Evolutionary conservation across 768 basidiomycete genomes (phyloP), one percentile per base, ranked within the genome.

Genomic region (Mrakia blollopis): DNA sequence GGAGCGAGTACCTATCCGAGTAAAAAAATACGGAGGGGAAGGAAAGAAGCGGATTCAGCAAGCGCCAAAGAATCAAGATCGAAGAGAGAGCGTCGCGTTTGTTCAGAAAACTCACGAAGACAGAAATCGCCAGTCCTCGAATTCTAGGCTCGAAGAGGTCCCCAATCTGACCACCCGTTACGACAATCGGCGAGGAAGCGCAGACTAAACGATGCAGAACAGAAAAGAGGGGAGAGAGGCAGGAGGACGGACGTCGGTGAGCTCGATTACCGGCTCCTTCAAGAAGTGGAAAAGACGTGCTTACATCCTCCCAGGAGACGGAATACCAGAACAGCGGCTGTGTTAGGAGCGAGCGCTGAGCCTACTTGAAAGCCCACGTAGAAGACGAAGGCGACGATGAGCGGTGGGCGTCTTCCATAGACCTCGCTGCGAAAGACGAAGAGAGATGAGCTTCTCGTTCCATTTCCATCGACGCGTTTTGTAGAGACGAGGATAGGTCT

Each of bases 151-250:
- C 83, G 83, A 84, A 75, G 6, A 75, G 44, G 50, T 75, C 74
- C 2, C 83, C 84, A 0, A 85, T 70, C 30, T 85, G 71, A 0
- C 83, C 85, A 10, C 85, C 85, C 2, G 85, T 82, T 61, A 85
- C 85, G 60, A 85, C 85, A 67, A 86, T 79, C 0, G 84, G 83
- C 35, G 84, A 83, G 1, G 83, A 78, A 11, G 85, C 85, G 77
- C 83, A 84, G 1, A 65, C 44, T 0, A 85, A 72, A 76, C 85
- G 84, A 23, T 85, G 81, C 79, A 85, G 85, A 70, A 84, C 70
- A 44, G 85, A 81, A 57, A 85, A 82, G 0, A 83, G 83, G 71
- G 84, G 69, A 57, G 84, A 82, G 75, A 77, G 79, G 60, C 80
- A 60, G 79, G 83, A 78, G 78, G 84, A 83, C 16, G 82, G 78